phyloP scores from a whole-genome alignment of 2,329 filamentous ascomycete species.

The Paecilomyces variotii region DNA sequence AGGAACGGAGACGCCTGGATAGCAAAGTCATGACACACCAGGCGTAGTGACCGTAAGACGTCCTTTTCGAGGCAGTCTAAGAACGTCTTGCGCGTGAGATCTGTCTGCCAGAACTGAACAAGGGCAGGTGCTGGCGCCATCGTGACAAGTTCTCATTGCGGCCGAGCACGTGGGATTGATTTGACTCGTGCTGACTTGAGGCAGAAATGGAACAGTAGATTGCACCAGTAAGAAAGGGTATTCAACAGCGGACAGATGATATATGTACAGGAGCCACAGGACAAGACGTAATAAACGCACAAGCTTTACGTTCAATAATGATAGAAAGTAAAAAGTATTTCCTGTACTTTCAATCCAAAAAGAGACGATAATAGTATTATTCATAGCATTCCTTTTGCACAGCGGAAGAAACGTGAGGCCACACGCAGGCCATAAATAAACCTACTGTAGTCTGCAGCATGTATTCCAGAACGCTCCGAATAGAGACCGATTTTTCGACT shows the following conservation, averaged over 20 bases:
- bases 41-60: constrained; percentile 27
- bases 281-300: neutral
- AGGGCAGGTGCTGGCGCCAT: constrained; percentile 13
- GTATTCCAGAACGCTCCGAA: neutral
- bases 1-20: constrained; percentile 25
- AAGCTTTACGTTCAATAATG: neutral
- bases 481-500: neutral
- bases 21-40: constrained; percentile 28
- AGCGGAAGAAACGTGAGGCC: neutral
- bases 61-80: constrained; percentile 20
- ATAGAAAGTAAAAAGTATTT: neutral
- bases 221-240: neutral
- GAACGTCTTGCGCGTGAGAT: constrained; percentile 24
- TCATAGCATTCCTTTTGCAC: neutral
- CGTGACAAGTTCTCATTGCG: neutral
- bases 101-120: constrained; percentile 28
- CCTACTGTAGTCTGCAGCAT: neutral
- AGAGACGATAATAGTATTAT: neutral
- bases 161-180: neutral
- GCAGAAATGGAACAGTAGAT: neutral
- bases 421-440: neutral
- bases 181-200: neutral
- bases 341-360: constrained; percentile 3
- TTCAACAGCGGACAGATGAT: neutral
- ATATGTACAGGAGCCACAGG: neutral